phyloP scores from a whole-genome alignment of 2,329 filamentous ascomycete species.

The Trichoderma cornu-damae region DNA sequence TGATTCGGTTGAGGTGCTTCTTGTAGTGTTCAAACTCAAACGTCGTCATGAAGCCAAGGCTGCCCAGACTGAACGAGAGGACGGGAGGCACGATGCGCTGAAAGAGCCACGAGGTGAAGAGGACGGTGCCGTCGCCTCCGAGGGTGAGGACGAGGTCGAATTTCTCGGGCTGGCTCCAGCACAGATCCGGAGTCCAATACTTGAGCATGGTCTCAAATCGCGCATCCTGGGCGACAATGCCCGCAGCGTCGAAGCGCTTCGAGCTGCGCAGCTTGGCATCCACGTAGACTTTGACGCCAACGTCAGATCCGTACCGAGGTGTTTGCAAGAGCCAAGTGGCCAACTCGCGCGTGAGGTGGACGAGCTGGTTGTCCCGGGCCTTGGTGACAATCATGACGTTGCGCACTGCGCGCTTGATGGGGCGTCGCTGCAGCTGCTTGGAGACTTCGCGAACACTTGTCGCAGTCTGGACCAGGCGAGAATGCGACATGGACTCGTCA shows the following conservation, averaged over 20 bases:
- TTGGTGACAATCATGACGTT: slow-evolving; percentile 99
- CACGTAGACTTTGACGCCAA: slow-evolving; percentile 98
- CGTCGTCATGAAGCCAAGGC: slow-evolving; percentile 80
- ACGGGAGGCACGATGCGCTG: slow-evolving; percentile 82
- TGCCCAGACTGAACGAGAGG: slow-evolving; percentile 77
- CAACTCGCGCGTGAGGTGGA: slow-evolving; percentile 81
- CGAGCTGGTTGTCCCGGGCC: slow-evolving; percentile 88
- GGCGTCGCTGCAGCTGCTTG: slow-evolving; percentile 85
- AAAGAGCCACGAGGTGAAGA: slow-evolving; percentile 90
- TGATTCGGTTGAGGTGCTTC: slow-evolving; percentile 77
- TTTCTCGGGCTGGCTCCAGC: slow-evolving; percentile 87
- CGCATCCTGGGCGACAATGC: slow-evolving; percentile 66
- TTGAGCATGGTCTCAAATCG: slow-evolving; percentile 78
- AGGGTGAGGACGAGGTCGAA: slow-evolving; percentile 92
- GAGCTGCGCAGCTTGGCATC: slow-evolving; percentile 88
- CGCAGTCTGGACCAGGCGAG: slow-evolving; percentile 88
- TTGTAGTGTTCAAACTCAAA: slow-evolving; percentile 87
- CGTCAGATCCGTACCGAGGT: slow-evolving; percentile 78
- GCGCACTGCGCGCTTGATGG: slow-evolving; percentile 84
- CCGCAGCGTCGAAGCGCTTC: slow-evolving; percentile 75
- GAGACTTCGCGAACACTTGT: slow-evolving; percentile 93
- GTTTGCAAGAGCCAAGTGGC: slow-evolving; percentile 83
- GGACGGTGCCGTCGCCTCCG: slow-evolving; percentile 78
- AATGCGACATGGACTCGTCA: slow-evolving; percentile 88
- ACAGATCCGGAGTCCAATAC: slow-evolving; percentile 95